Percentiles rank a stretch among this genome's conserved stretches.
These are phyloP conservation scores for Sesbania bispinosa DNA, from an alignment of 306 rosid species.

Conservation along the genomic window DNA sequence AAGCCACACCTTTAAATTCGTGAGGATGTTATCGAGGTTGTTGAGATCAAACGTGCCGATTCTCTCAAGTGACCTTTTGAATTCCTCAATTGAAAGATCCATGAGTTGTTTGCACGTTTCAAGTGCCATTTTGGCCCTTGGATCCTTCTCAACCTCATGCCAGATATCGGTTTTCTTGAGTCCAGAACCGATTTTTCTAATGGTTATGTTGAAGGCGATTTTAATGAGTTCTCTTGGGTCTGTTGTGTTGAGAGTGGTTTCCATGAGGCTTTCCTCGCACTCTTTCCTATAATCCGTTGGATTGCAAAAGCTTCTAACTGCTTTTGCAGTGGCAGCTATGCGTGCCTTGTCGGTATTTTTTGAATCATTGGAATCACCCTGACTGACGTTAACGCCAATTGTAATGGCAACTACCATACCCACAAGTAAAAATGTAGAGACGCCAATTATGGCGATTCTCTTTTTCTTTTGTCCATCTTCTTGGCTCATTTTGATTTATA, in stretches of 20 bases:
- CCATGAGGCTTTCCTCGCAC: constrained; percentile 36
- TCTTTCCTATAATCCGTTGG: constrained; percentile 61
- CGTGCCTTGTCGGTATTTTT: background rate
- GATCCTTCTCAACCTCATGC: constrained; percentile 49
- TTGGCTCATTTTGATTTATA: constrained; percentile 28
- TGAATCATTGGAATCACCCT: background rate
- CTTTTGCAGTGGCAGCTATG: constrained; percentile 33
- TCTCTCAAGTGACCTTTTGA: constrained; percentile 33
- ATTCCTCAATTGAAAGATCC: constrained; percentile 43
- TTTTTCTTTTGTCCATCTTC: constrained; percentile 19
- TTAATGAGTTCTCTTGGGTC: constrained; percentile 54
- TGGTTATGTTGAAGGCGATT: constrained; percentile 43
- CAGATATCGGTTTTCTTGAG: constrained; percentile 32
- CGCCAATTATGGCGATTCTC: constrained; percentile 28
- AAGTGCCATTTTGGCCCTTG: constrained; percentile 45
- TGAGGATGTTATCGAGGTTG: constrained; percentile 28
- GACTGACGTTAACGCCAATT: background rate
- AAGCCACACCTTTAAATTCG: no score
- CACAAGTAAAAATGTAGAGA: constrained; percentile 47
- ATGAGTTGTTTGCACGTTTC: no score
- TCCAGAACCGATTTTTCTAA: constrained; percentile 8
- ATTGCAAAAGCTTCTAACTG: constrained; percentile 48
- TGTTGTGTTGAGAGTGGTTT: constrained; percentile 32
- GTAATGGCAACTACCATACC: constrained; percentile 59
- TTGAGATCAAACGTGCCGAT: constrained; percentile 28